Evolutionary conservation across 768 basidiomycete genomes (phyloP).

Genomic region (Lactifluus pinguis): DNA sequence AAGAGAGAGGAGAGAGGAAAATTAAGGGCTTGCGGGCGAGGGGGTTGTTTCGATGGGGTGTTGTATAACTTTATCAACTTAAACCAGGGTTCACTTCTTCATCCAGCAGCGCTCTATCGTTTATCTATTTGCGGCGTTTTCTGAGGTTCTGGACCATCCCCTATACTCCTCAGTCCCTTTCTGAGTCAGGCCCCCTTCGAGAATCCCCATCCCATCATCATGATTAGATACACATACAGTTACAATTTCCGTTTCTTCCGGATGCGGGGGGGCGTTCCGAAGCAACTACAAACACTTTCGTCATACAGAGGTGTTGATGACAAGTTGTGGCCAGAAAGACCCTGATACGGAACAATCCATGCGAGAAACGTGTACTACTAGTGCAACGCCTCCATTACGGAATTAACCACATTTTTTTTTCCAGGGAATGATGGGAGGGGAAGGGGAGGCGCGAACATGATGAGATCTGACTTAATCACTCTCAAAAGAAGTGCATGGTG

Average conservation of each 20-base stretch:
- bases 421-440: neutral
- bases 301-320: neutral
- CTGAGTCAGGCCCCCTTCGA: neutral
- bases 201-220: neutral
- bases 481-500: neutral
- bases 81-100: too few relatives aligned
- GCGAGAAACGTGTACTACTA: slow-evolving; percentile 10
- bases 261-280: neutral
- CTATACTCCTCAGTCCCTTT: too few relatives aligned
- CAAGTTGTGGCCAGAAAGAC: too few relatives aligned
- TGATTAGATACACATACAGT: neutral
- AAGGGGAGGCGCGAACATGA: neutral
- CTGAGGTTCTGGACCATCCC: neutral
- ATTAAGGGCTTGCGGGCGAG: too few relatives aligned
- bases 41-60: too few relatives aligned
- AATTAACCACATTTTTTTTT: neutral
- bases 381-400: neutral
- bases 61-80: neutral
- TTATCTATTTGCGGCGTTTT: neutral
- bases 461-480: neutral
- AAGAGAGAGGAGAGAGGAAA: too few relatives aligned
- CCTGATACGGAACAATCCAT: neutral
- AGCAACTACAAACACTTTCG: neutral
- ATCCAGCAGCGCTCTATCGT: neutral
- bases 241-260: neutral